phyloP scores from a whole-genome alignment of 768 basidiomycete genomes.

The Cytidiella melzeri region DNA sequence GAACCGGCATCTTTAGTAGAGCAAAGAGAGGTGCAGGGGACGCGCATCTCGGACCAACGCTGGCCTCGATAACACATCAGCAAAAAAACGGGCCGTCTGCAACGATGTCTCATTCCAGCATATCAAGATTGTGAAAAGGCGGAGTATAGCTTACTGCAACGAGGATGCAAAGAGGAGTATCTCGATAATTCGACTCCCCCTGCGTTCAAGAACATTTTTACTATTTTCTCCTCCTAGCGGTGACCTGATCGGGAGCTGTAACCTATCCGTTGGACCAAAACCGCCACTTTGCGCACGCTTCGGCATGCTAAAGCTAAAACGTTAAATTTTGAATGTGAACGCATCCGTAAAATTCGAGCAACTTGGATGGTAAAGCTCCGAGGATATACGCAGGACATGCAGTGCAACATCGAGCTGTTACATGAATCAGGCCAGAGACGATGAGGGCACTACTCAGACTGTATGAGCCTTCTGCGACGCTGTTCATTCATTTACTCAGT shows the following conservation, averaged over 20 bases:
- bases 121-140: slow-evolving; percentile 25
- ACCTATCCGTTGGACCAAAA: slow-evolving; percentile 5
- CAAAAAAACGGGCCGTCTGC: slow-evolving; percentile 20
- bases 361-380: background rate
- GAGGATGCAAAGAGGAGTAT: slow-evolving; percentile 15
- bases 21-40: background rate
- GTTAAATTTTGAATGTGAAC: slow-evolving; percentile 18
- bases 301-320: slow-evolving; percentile 28
- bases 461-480: background rate
- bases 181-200: background rate
- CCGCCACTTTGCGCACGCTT: slow-evolving; percentile 12
- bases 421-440: background rate
- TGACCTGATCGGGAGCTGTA: slow-evolving; percentile 19
- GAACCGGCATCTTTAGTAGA: slow-evolving; percentile 9
- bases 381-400: background rate
- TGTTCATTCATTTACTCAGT: background rate
- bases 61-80: slow-evolving; percentile 25
- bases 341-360: background rate
- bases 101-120: slow-evolving; percentile 18
- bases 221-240: background rate
- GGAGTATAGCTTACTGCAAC: slow-evolving; percentile 22
- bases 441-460: background rate
- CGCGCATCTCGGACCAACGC: slow-evolving; percentile 4
- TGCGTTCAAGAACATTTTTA: background rate
- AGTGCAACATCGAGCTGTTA: background rate